These are phyloP conservation scores for Serendipita sp. DNA, from an alignment of 768 basidiomycete species.

Conservation along the genomic window DNA sequence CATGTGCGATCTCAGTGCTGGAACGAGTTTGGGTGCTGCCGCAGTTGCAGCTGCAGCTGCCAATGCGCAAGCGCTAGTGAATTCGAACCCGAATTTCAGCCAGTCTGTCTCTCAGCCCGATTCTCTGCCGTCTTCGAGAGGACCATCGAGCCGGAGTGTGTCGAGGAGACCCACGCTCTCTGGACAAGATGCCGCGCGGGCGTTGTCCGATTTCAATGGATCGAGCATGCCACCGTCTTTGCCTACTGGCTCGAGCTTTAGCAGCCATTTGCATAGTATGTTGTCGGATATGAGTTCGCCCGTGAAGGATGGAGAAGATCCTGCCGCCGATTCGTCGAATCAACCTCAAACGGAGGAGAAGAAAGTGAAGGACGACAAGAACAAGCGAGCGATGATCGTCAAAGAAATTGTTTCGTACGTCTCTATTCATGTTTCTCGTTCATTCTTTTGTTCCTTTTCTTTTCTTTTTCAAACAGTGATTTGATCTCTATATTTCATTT, in stretches of 20 bases:
- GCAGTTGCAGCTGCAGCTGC: background rate
- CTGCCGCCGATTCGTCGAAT: background rate
- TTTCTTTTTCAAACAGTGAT: slow-evolving; percentile 11
- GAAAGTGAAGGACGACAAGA: slow-evolving; percentile 82
- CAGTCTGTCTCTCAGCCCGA: background rate
- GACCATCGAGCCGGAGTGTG: background rate
- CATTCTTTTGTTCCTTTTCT: slow-evolving; percentile 60
- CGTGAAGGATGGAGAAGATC: background rate
- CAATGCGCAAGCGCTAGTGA: background rate
- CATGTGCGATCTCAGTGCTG: slow-evolving; percentile 75
- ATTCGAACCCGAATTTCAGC: background rate
- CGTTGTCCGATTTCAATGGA: background rate
- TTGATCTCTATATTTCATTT: background rate
- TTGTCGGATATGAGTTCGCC: background rate
- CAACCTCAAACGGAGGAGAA: slow-evolving; percentile 37
- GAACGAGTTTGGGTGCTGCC: slow-evolving; percentile 17
- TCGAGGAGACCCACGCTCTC: background rate
- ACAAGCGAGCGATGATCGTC: slow-evolving; percentile 66
- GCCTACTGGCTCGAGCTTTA: background rate
- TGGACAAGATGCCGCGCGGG: background rate
- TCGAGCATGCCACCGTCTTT: background rate
- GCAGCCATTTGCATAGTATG: background rate
- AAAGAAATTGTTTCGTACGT: slow-evolving; percentile 83
- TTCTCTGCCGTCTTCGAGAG: background rate
- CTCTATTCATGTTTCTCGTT: background rate